Conservation (phyloP, 176 grass and related monocot genomes). For the Bolboschoenus planiculmis region DNA sequence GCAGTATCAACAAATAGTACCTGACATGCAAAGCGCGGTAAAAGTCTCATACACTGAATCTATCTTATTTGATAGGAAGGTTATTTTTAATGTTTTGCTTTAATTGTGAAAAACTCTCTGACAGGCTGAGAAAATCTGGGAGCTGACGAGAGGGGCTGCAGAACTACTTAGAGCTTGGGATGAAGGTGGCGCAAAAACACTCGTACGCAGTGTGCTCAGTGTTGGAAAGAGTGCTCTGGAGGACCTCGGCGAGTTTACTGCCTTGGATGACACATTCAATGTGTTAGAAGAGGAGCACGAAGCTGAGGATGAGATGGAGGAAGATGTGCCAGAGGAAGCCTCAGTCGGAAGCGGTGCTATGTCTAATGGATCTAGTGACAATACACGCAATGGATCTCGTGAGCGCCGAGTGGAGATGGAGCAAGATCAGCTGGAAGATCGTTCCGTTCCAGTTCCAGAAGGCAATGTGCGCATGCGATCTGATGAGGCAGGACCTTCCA, state of each 20-base stretch:
- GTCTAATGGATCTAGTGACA: neutral
- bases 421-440: neutral
- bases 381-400: neutral
- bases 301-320: neutral
- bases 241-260: neutral
- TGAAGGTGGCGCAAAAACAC: neutral
- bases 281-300: neutral
- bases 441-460: neutral
- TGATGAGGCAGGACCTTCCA: neutral
- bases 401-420: neutral
- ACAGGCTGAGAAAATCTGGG: slow-evolving; percentile 3
- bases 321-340: neutral
- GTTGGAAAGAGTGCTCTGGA: neutral
- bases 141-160: neutral
- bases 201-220: neutral
- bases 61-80: neutral
- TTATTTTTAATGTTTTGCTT: neutral
- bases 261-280: neutral
- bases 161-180: neutral
- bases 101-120: neutral
- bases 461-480: neutral
- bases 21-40: neutral
- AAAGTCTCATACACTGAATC: neutral
- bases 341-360: neutral
- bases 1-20: slow-evolving; percentile 1